phyloP scores from a whole-genome alignment of 768 basidiomycete genomes.

The Lactarius hengduanensis region DNA sequence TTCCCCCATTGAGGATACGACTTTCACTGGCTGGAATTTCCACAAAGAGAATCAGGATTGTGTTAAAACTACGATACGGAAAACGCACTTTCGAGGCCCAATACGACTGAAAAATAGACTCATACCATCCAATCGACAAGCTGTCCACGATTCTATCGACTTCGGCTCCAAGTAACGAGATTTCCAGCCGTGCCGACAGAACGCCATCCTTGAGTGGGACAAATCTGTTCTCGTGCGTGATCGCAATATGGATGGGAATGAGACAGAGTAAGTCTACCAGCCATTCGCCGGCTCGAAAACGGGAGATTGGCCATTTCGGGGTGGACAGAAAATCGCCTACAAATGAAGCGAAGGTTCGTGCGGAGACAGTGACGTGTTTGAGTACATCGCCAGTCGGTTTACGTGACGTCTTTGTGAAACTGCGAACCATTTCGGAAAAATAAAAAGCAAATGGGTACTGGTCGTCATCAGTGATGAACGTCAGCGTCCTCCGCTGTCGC shows the following conservation, averaged over 20 bases:
- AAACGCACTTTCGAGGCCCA: constrained; percentile 51
- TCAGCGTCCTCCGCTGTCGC: constrained; percentile 38
- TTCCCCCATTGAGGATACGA: constrained; percentile 68
- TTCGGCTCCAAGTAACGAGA: constrained; percentile 56
- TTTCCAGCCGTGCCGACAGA: constrained; percentile 49
- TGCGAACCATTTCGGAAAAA: constrained; percentile 44
- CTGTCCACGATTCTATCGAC: constrained; percentile 56
- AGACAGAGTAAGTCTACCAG: constrained; percentile 58
- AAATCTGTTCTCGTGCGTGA: constrained; percentile 60
- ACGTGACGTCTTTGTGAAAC: constrained; percentile 48
- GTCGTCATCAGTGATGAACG: constrained; percentile 45
- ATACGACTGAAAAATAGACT: constrained; percentile 62
- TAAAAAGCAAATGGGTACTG: constrained; percentile 41
- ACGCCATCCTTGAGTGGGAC: constrained; percentile 61
- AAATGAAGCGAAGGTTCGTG: constrained; percentile 37
- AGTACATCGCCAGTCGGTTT: constrained; percentile 53
- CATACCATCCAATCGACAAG: constrained; percentile 63
- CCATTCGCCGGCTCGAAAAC: constrained; percentile 57
- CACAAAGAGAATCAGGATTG: neutral
- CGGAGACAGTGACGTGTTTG: constrained; percentile 38
- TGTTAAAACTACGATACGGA: fast-evolving
- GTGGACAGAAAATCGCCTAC: constrained; percentile 7
- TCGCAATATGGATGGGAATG: constrained; percentile 63
- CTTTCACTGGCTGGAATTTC: constrained; percentile 51
- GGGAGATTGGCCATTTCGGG: constrained; percentile 35